phyloP scores from a whole-genome alignment of 1,139 yeast genomes.

The Hyphopichia wangnamkhiaoensis region DNA sequence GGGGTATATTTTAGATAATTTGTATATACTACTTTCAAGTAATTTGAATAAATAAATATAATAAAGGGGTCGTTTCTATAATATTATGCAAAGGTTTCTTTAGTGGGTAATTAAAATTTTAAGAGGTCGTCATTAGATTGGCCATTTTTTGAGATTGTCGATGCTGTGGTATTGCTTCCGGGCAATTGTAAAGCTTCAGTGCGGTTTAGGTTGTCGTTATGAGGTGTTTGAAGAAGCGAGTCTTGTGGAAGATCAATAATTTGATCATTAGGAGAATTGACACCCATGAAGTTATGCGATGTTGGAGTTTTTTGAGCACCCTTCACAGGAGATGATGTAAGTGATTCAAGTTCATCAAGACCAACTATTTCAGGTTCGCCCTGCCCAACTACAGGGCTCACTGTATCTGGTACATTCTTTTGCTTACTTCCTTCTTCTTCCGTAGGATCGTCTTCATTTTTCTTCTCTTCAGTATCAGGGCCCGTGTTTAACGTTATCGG shows the following conservation, averaged over 20 bases:
- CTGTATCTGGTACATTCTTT: no score
- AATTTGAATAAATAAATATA: background rate
- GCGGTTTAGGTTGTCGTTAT: no score
- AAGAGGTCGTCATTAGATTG: background rate
- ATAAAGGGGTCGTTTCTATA: no score
- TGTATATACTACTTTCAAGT: background rate
- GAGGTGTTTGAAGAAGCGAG: background rate
- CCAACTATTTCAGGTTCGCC: constrained; percentile 3
- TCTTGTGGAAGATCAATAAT: background rate
- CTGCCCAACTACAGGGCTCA: constrained; percentile 5
- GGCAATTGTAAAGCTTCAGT: no score
- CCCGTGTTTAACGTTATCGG: no score
- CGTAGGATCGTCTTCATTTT: background rate
- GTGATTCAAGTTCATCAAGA: constrained; percentile 21
- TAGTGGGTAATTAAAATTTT: background rate
- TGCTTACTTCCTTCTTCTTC: no score
- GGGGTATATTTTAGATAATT: no score
- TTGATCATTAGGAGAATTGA: background rate
- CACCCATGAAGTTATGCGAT: constrained; percentile 7
- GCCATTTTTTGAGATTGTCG: no score
- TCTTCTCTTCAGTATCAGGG: background rate
- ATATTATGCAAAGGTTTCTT: no score
- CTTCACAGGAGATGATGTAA: constrained; percentile 18
- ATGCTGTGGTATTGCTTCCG: no score
- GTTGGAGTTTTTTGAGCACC: background rate